Conservation (phyloP, 208 protist species). For the Acanthamoeba triangularis region DNA sequence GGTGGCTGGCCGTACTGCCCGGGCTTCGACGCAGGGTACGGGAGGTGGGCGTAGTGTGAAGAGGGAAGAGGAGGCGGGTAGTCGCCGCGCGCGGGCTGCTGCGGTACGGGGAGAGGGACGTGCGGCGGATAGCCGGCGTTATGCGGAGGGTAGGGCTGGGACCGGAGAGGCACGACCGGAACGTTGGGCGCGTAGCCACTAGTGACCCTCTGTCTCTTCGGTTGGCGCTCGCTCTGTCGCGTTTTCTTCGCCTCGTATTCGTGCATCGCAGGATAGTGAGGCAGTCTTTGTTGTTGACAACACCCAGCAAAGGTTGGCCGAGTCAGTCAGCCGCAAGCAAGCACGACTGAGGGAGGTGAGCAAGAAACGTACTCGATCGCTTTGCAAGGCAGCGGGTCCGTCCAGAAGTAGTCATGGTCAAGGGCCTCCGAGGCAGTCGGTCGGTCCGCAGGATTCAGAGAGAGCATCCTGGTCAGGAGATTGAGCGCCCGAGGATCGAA, state of each 20-base stretch:
- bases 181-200: background rate
- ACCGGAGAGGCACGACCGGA: background rate
- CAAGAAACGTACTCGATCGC: slow-evolving; percentile 2
- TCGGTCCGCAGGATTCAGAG: slow-evolving; percentile 88
- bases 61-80: background rate
- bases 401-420: slow-evolving; percentile 92
- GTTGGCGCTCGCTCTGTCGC: slow-evolving; percentile 19
- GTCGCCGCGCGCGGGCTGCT: background rate
- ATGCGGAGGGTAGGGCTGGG: background rate
- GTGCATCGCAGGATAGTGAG: slow-evolving; percentile 57
- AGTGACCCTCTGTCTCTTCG: background rate
- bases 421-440: slow-evolving; percentile 89
- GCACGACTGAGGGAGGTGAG: background rate
- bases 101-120: background rate
- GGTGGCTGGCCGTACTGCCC: background rate
- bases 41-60: too few relatives aligned
- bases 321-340: background rate
- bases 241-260: slow-evolving; percentile 63
- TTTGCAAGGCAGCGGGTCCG: slow-evolving; percentile 84
- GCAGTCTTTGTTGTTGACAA: background rate
- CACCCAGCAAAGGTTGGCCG: background rate
- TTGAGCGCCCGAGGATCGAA: slow-evolving; percentile 74
- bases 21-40: background rate
- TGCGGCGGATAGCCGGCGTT: too few relatives aligned
- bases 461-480: slow-evolving; percentile 88